Percentiles rank a stretch among this genome's conserved stretches.
Evolutionary conservation across 2,329 filamentous ascomycete genomes (phyloP).

Genomic region (Epichloe coenophiala): DNA sequence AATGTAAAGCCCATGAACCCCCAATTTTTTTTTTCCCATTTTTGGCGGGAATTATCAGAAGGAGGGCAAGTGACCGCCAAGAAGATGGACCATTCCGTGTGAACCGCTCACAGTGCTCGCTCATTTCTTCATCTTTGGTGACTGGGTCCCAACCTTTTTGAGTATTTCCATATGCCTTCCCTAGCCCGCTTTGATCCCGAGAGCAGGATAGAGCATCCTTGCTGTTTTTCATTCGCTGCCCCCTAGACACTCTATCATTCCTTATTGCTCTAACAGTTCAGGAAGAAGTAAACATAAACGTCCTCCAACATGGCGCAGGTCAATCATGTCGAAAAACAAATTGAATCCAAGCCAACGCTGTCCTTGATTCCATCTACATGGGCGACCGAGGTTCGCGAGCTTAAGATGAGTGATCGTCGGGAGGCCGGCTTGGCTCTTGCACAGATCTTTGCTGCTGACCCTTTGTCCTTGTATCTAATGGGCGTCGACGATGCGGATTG

Average conservation of each 20-base stretch:
- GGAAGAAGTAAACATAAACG: slow-evolving; percentile 6
- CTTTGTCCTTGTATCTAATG: slow-evolving; percentile 61
- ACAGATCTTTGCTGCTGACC: slow-evolving; percentile 64
- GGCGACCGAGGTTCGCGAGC: slow-evolving; percentile 45
- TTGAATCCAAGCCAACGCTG: slow-evolving; percentile 15
- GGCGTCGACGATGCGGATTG: slow-evolving; percentile 53
- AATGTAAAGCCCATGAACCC: slow-evolving; percentile 2
- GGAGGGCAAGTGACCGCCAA: background rate
- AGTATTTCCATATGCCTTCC: slow-evolving; percentile 1
- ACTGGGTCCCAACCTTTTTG: slow-evolving; percentile 4
- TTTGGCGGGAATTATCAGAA: background rate
- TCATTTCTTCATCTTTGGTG: background rate
- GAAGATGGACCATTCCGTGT: slow-evolving; percentile 2
- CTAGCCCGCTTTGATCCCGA: slow-evolving; percentile 2
- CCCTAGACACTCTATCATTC: background rate
- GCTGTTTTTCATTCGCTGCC: background rate
- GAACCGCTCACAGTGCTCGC: background rate
- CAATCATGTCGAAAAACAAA: background rate
- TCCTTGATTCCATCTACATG: slow-evolving; percentile 38
- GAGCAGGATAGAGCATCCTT: slow-evolving; percentile 1
- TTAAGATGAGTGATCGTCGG: slow-evolving; percentile 54
- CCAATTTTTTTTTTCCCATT: background rate
- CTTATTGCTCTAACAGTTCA: slow-evolving; percentile 3
- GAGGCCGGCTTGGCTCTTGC: slow-evolving; percentile 59
- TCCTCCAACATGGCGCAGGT: slow-evolving; percentile 6